phyloP scores from a whole-genome alignment of 257 asterid genomes.

The Buddleja alternifolia region DNA sequence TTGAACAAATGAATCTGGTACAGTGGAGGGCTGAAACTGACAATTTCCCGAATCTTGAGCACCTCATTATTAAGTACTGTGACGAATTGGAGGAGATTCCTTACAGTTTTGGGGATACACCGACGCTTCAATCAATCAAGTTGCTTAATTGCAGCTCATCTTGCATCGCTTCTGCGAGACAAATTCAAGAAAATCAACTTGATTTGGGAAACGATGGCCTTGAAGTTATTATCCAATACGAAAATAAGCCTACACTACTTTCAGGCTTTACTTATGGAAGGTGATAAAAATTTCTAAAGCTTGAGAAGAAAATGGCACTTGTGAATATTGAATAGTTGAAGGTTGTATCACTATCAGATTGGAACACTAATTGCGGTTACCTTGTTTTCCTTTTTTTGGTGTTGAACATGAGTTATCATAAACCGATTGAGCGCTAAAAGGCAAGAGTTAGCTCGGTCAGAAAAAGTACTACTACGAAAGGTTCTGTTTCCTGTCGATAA shows the following conservation, averaged over 20 bases:
- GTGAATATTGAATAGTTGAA: no score
- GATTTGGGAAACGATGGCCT: slow-evolving; percentile 12
- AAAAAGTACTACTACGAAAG: no score
- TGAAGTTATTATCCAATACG: neutral
- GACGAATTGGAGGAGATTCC: slow-evolving; percentile 27
- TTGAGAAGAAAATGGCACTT: neutral
- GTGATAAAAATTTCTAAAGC: neutral
- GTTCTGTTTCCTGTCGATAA: no score
- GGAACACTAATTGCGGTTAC: no score
- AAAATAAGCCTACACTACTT: no score
- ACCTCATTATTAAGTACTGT: slow-evolving; percentile 1
- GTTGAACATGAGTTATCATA: no score
- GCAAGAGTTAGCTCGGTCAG: no score
- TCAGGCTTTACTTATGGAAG: neutral
- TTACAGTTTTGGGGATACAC: slow-evolving; percentile 1
- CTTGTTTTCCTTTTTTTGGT: no score
- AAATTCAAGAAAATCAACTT: slow-evolving; percentile 8
- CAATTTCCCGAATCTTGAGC: slow-evolving; percentile 20
- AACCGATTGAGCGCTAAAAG: no score
- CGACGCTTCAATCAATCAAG: slow-evolving; percentile 6
- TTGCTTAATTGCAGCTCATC: neutral
- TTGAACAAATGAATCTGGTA: neutral
- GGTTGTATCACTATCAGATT: no score
- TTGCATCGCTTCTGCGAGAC: neutral
- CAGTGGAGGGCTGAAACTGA: slow-evolving; percentile 15